Evolutionary conservation across 192 early-diverging fungal genomes (phyloP), one percentile per base, ranked within the genome.

Genomic region (Coemansia sp.): DNA sequence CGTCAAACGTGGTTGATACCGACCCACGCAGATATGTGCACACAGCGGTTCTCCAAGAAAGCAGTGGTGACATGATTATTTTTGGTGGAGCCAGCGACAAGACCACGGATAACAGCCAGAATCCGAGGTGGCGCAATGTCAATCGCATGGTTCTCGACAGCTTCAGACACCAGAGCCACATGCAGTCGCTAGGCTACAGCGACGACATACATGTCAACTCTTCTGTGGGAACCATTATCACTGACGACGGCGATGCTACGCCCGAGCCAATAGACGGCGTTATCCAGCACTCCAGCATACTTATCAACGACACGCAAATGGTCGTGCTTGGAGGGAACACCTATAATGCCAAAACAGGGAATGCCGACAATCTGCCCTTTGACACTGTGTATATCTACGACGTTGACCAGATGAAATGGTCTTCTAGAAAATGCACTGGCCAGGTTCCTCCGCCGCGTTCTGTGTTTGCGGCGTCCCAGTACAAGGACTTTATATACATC

Each of bases 41-140:
- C 50, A 71, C 74, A 6, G 58, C 65, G 2, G 74, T 77, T 22
- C 47, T 77, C 8, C 74, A 77, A 50, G 59, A 61, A 16, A 55
- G 25, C n/a, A 68, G 69, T 0, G 62, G 74, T 1, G 74, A 77
- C 50, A 77, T 77, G 74, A 55, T 77, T 20, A 63, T 77, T 24
- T 77, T 77, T 61, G 74, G 74, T 28, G 74, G 74, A 1, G 65
- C 69, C 32, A 67, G 74, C 48, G 74, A 77, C 54, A 10, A 10
- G 14, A 77, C 74, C 6, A 77, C 74, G 20, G 36, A 59, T 20
- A 39, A 58, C 19, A 54, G 30, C 27, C 27, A 69, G 7, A 61
- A 53, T 5, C 49, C 55, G 24, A 55, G 73, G 22, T 75, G 64
- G 64, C 42, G 59, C n/a, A 62, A 67, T 18, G 64, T 70, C 35